Conservation (phyloP, 306 rosid species). For the Quercus suber region DNA sequence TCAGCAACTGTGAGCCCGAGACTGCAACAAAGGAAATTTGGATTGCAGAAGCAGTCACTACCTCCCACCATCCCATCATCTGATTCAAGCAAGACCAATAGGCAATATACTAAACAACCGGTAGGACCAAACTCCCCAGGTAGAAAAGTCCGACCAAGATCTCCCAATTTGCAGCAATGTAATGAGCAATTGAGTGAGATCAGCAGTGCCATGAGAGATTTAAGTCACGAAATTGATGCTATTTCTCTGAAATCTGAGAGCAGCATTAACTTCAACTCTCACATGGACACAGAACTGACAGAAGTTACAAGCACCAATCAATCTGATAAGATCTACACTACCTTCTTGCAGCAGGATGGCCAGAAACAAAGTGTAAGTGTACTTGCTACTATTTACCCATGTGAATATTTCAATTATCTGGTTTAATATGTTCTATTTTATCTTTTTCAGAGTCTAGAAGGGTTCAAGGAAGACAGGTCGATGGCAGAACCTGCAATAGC, state of each 20-base stretch:
- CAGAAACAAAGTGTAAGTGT: constrained; percentile 48
- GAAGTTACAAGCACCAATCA: constrained; percentile 41
- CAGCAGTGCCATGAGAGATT: constrained; percentile 32
- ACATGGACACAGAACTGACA: constrained; percentile 33
- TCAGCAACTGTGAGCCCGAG: constrained; percentile 55
- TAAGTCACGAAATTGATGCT: constrained; percentile 33
- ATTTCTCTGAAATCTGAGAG: constrained; percentile 51
- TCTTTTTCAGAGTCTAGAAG: constrained; percentile 45
- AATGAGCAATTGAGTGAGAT: constrained; percentile 32
- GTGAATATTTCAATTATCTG: constrained; percentile 5
- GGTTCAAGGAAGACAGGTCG: constrained; percentile 29
- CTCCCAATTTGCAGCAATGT: constrained; percentile 41
- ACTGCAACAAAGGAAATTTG: constrained; percentile 46
- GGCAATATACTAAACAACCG: constrained; percentile 30
- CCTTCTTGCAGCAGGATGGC: constrained; percentile 24
- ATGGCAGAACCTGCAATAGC: constrained; percentile 36
- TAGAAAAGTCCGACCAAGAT: constrained; percentile 37
- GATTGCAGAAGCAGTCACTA: constrained; percentile 62
- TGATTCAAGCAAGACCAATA: constrained; percentile 45
- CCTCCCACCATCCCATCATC: constrained; percentile 37
- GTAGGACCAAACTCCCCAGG: constrained; percentile 38
- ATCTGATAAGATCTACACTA: constrained; percentile 24
- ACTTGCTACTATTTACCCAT: constrained; percentile 5
- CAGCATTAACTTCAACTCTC: constrained; percentile 31
- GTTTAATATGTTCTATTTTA: constrained; percentile 21